Evolutionary conservation across 1,284 basidiomycete genomes (phyloP).

Genomic region (Phlebopus sp.): DNA sequence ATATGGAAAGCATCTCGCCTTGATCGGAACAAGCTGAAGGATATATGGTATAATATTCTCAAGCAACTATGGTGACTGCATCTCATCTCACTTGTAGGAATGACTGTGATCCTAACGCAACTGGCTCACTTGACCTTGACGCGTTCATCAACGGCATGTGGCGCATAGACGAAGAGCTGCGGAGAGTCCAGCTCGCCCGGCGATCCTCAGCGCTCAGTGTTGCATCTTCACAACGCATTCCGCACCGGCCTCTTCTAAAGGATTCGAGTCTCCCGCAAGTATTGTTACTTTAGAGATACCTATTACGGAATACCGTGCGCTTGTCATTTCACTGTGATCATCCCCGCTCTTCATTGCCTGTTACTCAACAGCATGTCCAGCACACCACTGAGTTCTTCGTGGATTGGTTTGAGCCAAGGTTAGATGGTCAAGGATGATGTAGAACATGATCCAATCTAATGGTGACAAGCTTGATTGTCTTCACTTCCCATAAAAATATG

Average conservation of each 20-base stretch:
- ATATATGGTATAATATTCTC: conserved; percentile 57
- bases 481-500: neutral
- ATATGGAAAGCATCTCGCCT: conserved; percentile 67
- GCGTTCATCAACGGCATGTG: conserved; percentile 77
- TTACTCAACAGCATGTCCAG: too few species aligned
- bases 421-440: too few species aligned
- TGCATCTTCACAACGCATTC: conserved; percentile 34
- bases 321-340: neutral
- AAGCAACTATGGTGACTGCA: conserved; percentile 2
- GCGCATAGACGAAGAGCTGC: conserved; percentile 81
- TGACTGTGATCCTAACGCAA: conserved; percentile 58
- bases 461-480: neutral
- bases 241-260: conserved; percentile 30
- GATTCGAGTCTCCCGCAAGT: conserved; percentile 10
- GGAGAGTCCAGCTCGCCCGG: conserved; percentile 46
- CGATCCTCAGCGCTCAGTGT: conserved; percentile 38
- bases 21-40: conserved; percentile 47
- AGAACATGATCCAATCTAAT: too few species aligned
- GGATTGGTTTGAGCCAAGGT: too few species aligned
- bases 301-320: conserved; percentile 17
- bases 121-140: conserved; percentile 60
- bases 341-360: neutral
- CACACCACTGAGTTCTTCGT: neutral
- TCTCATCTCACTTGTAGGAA: conserved; percentile 38
- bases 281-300: conserved; percentile 11